Conservation (phyloP, 495 filamentous ascomycete genomes). For the Collariella sp. region DNA sequence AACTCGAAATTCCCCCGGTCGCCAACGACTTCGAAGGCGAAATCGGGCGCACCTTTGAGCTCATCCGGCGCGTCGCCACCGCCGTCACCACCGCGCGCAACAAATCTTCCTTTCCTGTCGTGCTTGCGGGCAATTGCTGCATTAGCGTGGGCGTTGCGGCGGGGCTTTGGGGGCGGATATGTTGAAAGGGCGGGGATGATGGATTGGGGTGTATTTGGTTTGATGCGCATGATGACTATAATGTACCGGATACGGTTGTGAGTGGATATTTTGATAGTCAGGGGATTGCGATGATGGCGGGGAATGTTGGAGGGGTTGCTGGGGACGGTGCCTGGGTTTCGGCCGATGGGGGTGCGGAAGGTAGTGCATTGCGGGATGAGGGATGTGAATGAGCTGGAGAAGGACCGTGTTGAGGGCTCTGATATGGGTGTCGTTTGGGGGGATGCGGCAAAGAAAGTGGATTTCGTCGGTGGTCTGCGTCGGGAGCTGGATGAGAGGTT, state of each 20-base stretch:
- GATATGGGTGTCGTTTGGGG: conserved; percentile 13
- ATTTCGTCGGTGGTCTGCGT: background rate
- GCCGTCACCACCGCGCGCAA: conserved; percentile 8
- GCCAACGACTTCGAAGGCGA: conserved; percentile 9
- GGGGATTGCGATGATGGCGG: conserved; percentile 13
- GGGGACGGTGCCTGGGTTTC: conserved; percentile 1
- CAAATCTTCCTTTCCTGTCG: conserved; percentile 2
- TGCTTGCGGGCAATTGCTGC: conserved; percentile 10
- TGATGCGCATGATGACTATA: conserved; percentile 12
- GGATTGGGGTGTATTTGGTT: conserved; percentile 10
- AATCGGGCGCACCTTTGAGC: conserved; percentile 8
- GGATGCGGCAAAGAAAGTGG: background rate
- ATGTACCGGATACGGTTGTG: conserved; percentile 4
- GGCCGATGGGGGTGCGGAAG: background rate
- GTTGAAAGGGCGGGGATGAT: background rate
- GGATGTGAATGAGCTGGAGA: conserved; percentile 11
- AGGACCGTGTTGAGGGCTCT: conserved; percentile 1
- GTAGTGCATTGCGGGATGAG: conserved; percentile 11
- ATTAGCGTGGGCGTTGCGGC: conserved; percentile 6
- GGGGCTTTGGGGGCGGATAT: background rate
- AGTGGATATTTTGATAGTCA: conserved; percentile 14
- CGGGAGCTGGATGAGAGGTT: conserved; percentile 2
- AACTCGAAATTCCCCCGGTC: background rate
- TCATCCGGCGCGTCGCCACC: conserved; percentile 4
- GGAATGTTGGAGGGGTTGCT: conserved; percentile 10